phyloP scores from a whole-genome alignment of 1,284 basidiomycete genomes.

The Melampsora americana region DNA sequence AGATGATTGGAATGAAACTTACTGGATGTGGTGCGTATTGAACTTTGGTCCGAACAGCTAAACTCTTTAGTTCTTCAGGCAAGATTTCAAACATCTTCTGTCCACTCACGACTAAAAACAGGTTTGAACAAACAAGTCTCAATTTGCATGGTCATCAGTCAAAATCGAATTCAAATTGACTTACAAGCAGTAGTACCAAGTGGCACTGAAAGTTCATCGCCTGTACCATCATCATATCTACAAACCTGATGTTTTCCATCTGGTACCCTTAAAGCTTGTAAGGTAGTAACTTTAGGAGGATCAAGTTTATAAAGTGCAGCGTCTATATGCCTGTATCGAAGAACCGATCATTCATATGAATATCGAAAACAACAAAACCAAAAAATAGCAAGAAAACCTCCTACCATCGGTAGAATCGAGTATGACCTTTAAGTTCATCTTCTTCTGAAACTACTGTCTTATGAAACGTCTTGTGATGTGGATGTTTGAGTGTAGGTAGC shows the following conservation, averaged over 20 bases:
- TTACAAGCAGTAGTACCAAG: constrained; percentile 81
- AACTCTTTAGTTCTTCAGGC: constrained; percentile 68
- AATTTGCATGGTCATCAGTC: not conserved
- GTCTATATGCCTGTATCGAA: no score
- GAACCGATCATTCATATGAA: no score
- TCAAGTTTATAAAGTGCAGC: constrained; percentile 73
- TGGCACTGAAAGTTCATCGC: constrained; percentile 74
- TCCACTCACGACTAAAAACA: constrained; percentile 61
- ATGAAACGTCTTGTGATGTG: constrained; percentile 84
- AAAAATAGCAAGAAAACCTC: no score
- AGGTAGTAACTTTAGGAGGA: constrained; percentile 75
- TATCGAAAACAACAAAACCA: no score
- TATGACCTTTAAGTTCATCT: constrained; percentile 70
- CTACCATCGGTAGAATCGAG: constrained; percentile 82
- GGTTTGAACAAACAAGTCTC: not conserved
- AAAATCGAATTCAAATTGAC: constrained; percentile 48
- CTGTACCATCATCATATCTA: constrained; percentile 83
- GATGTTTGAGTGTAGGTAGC: constrained; percentile 63
- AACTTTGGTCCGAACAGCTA: constrained; percentile 73
- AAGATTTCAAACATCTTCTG: constrained; percentile 81
- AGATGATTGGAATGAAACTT: no score
- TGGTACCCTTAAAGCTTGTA: constrained; percentile 76
- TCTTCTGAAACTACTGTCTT: constrained; percentile 72
- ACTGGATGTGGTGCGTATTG: constrained; percentile 57
- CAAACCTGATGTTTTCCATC: constrained; percentile 66